These are phyloP conservation scores for Madurella mycetomatis DNA, from an alignment of 2,329 filamentous ascomycete genomes.

Conservation along the genomic window DNA sequence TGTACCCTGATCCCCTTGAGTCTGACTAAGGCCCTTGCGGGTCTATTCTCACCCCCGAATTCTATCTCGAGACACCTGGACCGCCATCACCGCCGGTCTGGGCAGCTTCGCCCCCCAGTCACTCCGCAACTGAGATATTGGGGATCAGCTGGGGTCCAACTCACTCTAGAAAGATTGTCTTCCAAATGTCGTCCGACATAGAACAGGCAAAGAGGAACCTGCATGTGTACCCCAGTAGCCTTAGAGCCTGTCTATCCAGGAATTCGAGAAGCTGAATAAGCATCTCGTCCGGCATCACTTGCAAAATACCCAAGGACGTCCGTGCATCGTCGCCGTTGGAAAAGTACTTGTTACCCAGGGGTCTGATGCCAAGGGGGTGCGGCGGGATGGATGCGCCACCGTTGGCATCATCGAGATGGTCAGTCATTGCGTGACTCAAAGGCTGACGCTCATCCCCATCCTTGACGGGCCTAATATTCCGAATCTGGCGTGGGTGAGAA, in stretches of 20 bases:
- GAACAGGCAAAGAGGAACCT: constrained; percentile 84
- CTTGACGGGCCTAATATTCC: constrained; percentile 6
- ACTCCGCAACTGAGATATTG: background rate
- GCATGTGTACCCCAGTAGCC: constrained; percentile 70
- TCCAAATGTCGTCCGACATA: constrained; percentile 83
- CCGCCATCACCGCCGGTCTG: background rate
- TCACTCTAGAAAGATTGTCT: constrained; percentile 78
- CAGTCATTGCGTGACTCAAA: constrained; percentile 14
- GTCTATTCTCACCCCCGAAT: background rate
- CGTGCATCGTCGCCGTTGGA: constrained; percentile 64
- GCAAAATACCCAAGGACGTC: constrained; percentile 59
- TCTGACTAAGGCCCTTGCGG: no score
- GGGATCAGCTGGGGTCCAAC: constrained; percentile 35
- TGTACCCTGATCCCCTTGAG: no score
- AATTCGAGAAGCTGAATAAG: constrained; percentile 70
- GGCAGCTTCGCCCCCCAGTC: background rate
- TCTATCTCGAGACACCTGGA: background rate
- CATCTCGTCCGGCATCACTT: constrained; percentile 72
- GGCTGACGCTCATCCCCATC: constrained; percentile 8
- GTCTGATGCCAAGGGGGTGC: constrained; percentile 82
- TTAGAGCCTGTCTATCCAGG: constrained; percentile 60
- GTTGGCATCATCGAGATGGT: constrained; percentile 7
- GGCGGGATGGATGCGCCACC: constrained; percentile 55
- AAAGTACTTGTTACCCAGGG: constrained; percentile 76
- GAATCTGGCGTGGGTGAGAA: constrained; percentile 12